Evolutionary conservation across 352 stramenopile species (phyloP).

Genomic region (Pythium rhizo-oryzae): DNA sequence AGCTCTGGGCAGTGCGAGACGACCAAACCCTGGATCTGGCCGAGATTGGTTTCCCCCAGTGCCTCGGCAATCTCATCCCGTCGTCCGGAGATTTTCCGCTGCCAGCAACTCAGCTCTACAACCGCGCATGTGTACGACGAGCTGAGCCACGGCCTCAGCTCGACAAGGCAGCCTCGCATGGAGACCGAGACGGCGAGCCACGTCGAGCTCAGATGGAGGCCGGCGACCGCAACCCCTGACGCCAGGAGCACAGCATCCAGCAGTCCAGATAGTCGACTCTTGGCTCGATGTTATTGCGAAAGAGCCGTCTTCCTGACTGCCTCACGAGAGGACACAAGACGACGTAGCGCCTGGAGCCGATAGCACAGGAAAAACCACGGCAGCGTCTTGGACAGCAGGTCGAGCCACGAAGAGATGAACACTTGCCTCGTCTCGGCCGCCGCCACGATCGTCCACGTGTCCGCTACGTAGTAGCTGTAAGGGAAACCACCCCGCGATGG

Average conservation of each 20-base stretch:
- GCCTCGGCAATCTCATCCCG: neutral
- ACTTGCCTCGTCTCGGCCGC: constrained; percentile 13
- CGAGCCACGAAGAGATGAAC: constrained; percentile 21
- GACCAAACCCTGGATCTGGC: neutral
- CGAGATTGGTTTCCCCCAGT: neutral
- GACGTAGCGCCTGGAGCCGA: neutral
- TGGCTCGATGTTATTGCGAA: neutral
- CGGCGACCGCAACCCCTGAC: constrained; percentile 12
- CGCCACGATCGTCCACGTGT: constrained; percentile 4
- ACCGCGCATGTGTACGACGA: constrained; percentile 24
- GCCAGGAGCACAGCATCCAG: constrained; percentile 9
- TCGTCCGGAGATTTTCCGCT: neutral
- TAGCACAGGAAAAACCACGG: constrained; percentile 18
- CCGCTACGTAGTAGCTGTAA: neutral
- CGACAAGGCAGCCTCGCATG: constrained; percentile 16
- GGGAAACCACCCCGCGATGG: neutral
- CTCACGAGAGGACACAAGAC: neutral
- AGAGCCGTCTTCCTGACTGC: neutral
- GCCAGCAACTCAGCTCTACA: constrained; percentile 27
- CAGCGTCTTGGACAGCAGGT: constrained; percentile 18
- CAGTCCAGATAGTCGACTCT: neutral
- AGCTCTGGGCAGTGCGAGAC: constrained; percentile 15
- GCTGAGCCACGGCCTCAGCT: constrained; percentile 24
- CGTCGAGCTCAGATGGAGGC: constrained; percentile 10
- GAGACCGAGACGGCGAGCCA: neutral